Base-by-base conservation (phyloP, 2,329 filamentous ascomycete genomes). In the Trichoderma koningiopsis region DNA sequence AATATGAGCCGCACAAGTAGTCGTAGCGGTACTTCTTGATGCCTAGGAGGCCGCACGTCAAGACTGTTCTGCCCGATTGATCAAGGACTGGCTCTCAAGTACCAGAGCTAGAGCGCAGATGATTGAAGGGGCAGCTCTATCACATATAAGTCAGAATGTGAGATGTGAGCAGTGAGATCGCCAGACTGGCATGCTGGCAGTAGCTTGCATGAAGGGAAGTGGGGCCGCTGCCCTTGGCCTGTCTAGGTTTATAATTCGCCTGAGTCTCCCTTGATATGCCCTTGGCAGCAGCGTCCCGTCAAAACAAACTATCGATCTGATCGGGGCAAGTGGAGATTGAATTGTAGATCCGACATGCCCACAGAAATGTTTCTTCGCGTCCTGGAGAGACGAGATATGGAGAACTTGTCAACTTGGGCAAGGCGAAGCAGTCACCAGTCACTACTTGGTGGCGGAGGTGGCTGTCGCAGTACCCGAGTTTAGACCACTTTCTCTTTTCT, bases 151-250 rank as follows among this genome's bases (percentile, higher is more conserved):
- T 43, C 1, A 43, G 68, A 70, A 74, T 66, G 59, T 72, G 69
- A 72, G 61, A 73, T 68, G 56, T 72, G 71, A 73, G 70, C 66
- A 29, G 64, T 63, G 70, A 64, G 71, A 72, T 72, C 65, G 70
- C 64, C 71, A 64, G 61, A 70, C 70, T 73, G 72, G 70, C 58
- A 71, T 73, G 72, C 56, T 67, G 22, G 62, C 40, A 60, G 61
- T 63, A 69, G 69, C 68, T 47, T 53, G 43, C 68, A 53, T 68
- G 55, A 58, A 43, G 55, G 52, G 61, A 56, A 55, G 55, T 67
- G 58, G 67, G 56, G 67, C 62, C 31, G 67, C 27, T 29, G 35
- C 58, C 59, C 61, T 71, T 71, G 53, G 67, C 58, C 31, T 52
- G n/a, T 55, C 6, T 14, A 24, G 24, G 24, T 16, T 58, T 29